A percentile compares a stretch with the other conserved stretches of the same genome.
Evolutionary conservation across 139 green algal species (phyloP).

Genomic region (Coelastrella sp.): DNA sequence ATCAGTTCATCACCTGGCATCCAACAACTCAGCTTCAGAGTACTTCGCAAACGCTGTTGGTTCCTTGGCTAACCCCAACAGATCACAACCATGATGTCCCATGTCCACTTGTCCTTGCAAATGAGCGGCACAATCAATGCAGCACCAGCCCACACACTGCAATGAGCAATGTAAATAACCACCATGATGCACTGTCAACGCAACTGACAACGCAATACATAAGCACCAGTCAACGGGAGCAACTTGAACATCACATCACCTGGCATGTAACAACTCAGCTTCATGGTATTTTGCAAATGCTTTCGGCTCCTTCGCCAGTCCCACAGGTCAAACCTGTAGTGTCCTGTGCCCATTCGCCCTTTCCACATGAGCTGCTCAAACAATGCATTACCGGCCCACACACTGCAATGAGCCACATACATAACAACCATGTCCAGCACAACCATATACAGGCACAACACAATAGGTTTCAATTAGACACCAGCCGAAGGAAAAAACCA

Average conservation of each 20-base stretch:
- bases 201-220: too few species aligned
- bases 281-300: constrained; percentile 54
- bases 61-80: constrained; percentile 60
- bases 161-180: too few species aligned
- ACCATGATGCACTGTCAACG: not conserved
- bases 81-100: constrained; percentile 79
- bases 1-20: constrained; percentile 60
- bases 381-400: too few species aligned
- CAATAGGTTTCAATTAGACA: too few species aligned
- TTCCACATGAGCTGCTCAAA: too few species aligned
- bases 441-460: not conserved
- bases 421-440: too few species aligned
- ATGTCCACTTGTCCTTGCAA: constrained; percentile 12
- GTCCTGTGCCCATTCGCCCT: constrained; percentile 46
- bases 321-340: constrained; percentile 79
- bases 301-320: constrained; percentile 47
- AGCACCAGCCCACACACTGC: not conserved
- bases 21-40: constrained; percentile 69
- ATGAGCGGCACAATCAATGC: not conserved
- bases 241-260: not conserved
- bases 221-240: too few species aligned
- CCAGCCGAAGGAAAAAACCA: not conserved
- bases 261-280: constrained; percentile 72
- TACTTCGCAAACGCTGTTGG: constrained; percentile 39
- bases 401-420: constrained; percentile 7